phyloP scores from a whole-genome alignment of 1,284 basidiomycete species.

The Amylostereum areolatum region DNA sequence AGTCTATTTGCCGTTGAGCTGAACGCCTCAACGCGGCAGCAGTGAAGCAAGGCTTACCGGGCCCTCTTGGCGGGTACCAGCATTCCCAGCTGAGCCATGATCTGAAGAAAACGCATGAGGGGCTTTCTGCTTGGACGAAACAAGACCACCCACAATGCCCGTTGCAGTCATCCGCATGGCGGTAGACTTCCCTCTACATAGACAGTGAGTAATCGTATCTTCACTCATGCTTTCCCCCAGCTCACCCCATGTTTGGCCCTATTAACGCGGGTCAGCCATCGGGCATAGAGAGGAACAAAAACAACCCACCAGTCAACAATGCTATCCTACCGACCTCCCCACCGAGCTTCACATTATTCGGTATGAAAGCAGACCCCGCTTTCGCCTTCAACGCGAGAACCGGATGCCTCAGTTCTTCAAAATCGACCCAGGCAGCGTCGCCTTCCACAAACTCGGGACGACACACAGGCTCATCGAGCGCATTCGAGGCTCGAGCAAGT shows the following conservation, averaged over 20 bases:
- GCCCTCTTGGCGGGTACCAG: slow-evolving; percentile 86
- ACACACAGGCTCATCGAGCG: slow-evolving; percentile 90
- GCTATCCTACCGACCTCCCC: slow-evolving; percentile 74
- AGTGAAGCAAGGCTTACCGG: slow-evolving; percentile 37
- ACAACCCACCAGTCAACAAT: slow-evolving; percentile 73
- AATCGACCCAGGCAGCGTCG: slow-evolving; percentile 74
- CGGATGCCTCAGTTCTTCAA: slow-evolving; percentile 83
- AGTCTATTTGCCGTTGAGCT: slow-evolving; percentile 39
- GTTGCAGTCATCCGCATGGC: slow-evolving; percentile 93
- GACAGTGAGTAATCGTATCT: slow-evolving; percentile 13
- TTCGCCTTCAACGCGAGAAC: slow-evolving; percentile 61
- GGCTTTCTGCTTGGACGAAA: neutral
- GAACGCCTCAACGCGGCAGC: neutral
- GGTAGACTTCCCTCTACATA: neutral
- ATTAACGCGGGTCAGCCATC: slow-evolving; percentile 6
- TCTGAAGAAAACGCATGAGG: slow-evolving; percentile 35
- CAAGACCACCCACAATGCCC: slow-evolving; percentile 55
- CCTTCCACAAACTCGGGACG: slow-evolving; percentile 84
- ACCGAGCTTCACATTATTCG: slow-evolving; percentile 90
- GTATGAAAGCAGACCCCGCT: slow-evolving; percentile 70
- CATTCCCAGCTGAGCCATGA: slow-evolving; percentile 98
- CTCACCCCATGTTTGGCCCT: slow-evolving; percentile 90
- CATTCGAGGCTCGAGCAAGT: slow-evolving; percentile 83
- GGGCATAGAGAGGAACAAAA: slow-evolving; percentile 2
- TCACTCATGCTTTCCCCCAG: slow-evolving; percentile 80